phyloP scores from a whole-genome alignment of 305 asterid species.

The Solanum hybrid region DNA sequence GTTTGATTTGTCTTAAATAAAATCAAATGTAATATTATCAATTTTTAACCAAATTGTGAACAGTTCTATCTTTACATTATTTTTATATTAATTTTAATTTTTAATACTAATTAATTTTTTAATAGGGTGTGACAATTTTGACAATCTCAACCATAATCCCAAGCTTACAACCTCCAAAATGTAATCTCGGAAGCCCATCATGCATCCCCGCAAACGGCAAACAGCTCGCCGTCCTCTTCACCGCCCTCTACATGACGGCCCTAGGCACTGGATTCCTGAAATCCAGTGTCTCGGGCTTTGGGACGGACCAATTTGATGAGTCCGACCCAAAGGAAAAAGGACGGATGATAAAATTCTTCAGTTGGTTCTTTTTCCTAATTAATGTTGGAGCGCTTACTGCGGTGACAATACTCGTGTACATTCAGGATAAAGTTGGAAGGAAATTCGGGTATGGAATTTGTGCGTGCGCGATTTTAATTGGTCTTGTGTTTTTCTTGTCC shows the following conservation, averaged over 20 bases:
- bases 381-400: slow-evolving; percentile 34
- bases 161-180: slow-evolving; percentile 56
- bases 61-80: background rate
- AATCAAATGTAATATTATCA: background rate
- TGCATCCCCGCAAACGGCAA: slow-evolving; percentile 42
- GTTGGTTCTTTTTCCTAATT: slow-evolving; percentile 73
- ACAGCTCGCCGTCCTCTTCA: slow-evolving; percentile 36
- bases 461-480: slow-evolving; percentile 48
- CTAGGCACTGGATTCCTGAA: slow-evolving; percentile 68
- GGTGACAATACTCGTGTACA: slow-evolving; percentile 50
- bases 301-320: slow-evolving; percentile 75
- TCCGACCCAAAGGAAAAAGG: slow-evolving; percentile 34
- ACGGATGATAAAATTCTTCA: slow-evolving; percentile 61
- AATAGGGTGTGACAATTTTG: slow-evolving; percentile 58
- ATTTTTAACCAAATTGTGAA: background rate
- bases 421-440: slow-evolving; percentile 69
- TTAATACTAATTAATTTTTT: background rate
- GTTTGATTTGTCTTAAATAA: background rate
- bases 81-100: background rate
- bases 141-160: slow-evolving; percentile 69
- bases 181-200: slow-evolving; percentile 22
- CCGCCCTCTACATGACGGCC: slow-evolving; percentile 56
- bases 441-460: slow-evolving; percentile 72
- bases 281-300: slow-evolving; percentile 78
- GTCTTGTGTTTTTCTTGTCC: slow-evolving; percentile 34